phyloP scores from a whole-genome alignment of 208 protist species.

The Angomonas ambiguus region DNA sequence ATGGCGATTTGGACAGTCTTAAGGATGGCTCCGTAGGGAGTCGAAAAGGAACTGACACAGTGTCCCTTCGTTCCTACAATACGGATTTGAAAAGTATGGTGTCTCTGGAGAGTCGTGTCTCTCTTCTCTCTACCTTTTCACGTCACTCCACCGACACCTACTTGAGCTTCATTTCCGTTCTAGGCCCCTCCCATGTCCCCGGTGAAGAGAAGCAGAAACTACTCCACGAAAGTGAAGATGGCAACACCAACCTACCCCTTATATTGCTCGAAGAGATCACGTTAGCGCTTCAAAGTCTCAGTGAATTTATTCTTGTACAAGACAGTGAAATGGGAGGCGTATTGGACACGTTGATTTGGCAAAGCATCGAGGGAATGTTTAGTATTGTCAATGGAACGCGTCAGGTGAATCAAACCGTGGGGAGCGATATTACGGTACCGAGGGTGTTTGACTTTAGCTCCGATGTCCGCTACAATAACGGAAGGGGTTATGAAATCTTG shows the following conservation, averaged over 20 bases:
- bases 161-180: constrained; percentile 74
- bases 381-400: not conserved
- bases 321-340: not conserved
- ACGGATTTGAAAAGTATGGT: constrained; percentile 15
- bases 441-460: constrained; percentile 40
- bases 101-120: constrained; percentile 63
- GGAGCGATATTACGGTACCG: not conserved
- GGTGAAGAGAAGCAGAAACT: not conserved
- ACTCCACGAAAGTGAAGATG: constrained; percentile 77
- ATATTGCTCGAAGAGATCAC: constrained; percentile 83
- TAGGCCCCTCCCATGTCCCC: constrained; percentile 28
- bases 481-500: constrained; percentile 81
- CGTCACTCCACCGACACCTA: constrained; percentile 68
- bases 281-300: constrained; percentile 54
- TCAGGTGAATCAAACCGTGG: not conserved
- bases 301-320: not conserved
- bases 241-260: constrained; percentile 85
- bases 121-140: constrained; percentile 80
- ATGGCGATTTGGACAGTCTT: not conserved
- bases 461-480: constrained; percentile 85
- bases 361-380: constrained; percentile 6
- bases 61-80: constrained; percentile 19
- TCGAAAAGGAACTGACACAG: not conserved
- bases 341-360: not conserved
- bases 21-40: not conserved